Conservation (phyloP, 192 early-diverging fungal genomes). For the Coemansia brasiliensis region DNA sequence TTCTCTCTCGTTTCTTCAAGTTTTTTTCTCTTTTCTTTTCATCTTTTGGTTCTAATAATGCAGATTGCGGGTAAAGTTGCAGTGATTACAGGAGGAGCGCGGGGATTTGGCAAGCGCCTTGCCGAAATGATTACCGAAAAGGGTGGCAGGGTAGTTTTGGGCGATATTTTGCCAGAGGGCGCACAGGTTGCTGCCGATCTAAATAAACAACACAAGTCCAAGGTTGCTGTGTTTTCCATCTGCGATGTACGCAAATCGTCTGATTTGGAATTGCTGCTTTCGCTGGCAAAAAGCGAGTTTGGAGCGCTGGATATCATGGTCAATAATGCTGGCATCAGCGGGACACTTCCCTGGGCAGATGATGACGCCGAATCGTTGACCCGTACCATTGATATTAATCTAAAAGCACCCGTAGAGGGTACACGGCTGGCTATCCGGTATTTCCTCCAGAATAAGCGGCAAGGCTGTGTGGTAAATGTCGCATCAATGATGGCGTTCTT, state of each 20-base stretch:
- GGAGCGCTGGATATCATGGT: constrained; percentile 61
- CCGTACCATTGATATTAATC: constrained; percentile 69
- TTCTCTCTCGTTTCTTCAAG: background rate
- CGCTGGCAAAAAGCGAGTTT: constrained; percentile 53
- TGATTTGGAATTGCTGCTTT: constrained; percentile 40
- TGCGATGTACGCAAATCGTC: constrained; percentile 57
- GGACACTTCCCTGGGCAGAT: constrained; percentile 49
- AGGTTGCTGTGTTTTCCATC: constrained; percentile 42
- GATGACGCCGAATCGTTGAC: constrained; percentile 47
- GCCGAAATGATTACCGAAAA: constrained; percentile 59
- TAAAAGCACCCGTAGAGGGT: constrained; percentile 72
- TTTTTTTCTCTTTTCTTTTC: background rate
- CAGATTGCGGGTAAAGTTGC: constrained; percentile 61
- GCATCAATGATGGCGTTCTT: constrained; percentile 72
- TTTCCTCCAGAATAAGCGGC: constrained; percentile 52
- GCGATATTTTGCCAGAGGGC: constrained; percentile 59
- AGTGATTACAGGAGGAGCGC: constrained; percentile 69
- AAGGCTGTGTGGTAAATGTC: constrained; percentile 73
- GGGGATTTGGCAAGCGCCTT: constrained; percentile 67
- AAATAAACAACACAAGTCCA: constrained; percentile 17
- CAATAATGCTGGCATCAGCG: constrained; percentile 67
- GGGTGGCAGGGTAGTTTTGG: constrained; percentile 65
- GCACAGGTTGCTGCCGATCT: constrained; percentile 35
- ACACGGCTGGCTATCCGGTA: constrained; percentile 69
- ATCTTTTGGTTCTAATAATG: constrained; percentile 3